These are phyloP conservation scores for Botrytis galanthina DNA, from an alignment of 2,329 filamentous ascomycete genomes.

Conservation along the genomic window DNA sequence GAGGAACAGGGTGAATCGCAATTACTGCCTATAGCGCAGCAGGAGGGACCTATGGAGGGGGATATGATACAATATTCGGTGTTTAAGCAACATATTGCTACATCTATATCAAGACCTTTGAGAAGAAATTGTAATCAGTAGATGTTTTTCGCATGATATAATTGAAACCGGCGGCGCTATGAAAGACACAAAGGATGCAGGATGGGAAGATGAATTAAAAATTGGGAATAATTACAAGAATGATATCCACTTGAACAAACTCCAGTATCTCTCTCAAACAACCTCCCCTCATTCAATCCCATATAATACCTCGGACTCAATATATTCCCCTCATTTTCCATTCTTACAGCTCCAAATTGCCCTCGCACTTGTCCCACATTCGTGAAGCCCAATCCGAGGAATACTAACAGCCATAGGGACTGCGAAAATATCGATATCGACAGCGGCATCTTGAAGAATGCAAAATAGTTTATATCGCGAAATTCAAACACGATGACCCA, in stretches of 20 bases:
- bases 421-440: background rate
- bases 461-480: background rate
- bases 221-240: slow-evolving; percentile 29
- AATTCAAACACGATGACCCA: background rate
- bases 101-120: slow-evolving; percentile 46
- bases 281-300: slow-evolving; percentile 20
- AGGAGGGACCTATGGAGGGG: slow-evolving; percentile 38
- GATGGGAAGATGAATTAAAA: background rate
- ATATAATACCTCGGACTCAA: slow-evolving; percentile 34
- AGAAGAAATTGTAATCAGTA: background rate
- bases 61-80: slow-evolving; percentile 48
- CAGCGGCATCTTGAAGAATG: background rate
- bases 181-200: background rate
- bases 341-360: slow-evolving; percentile 6
- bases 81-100: slow-evolving; percentile 44
- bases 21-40: slow-evolving; percentile 44
- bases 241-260: slow-evolving; percentile 30
- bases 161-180: background rate
- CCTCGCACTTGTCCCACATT: background rate
- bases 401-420: background rate
- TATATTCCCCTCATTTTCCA: slow-evolving; percentile 12
- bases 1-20: slow-evolving; percentile 43
- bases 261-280: slow-evolving; percentile 25
- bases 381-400: background rate
- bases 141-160: too few species aligned